Conservation (phyloP, 306 rosid species). For the Dryas alaskensis region DNA sequence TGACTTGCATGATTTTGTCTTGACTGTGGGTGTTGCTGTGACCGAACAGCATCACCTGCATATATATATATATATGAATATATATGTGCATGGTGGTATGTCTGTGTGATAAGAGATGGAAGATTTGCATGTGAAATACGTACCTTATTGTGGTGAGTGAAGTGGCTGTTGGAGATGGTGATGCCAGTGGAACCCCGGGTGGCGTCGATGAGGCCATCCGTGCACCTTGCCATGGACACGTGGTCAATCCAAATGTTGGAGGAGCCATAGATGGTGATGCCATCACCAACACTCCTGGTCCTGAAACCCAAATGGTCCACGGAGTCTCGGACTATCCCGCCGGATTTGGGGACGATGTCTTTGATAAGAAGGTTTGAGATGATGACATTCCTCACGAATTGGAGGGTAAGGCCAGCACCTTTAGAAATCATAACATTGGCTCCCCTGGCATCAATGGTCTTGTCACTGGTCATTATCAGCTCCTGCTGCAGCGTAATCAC, state of each 20-base stretch:
- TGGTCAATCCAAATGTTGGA: slow-evolving; percentile 78
- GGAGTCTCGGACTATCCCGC: slow-evolving; percentile 58
- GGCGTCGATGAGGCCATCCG: slow-evolving; percentile 64
- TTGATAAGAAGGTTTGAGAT: slow-evolving; percentile 51
- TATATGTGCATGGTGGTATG: too few species aligned
- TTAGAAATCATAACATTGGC: slow-evolving; percentile 43
- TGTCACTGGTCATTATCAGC: slow-evolving; percentile 50
- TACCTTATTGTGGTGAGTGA: slow-evolving; percentile 69
- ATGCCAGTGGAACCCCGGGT: slow-evolving; percentile 78
- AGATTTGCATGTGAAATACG: not conserved
- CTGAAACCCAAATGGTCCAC: slow-evolving; percentile 47
- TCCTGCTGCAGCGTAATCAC: slow-evolving; percentile 48
- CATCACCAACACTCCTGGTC: slow-evolving; percentile 72
- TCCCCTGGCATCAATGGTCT: slow-evolving; percentile 78
- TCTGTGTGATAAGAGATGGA: too few species aligned
- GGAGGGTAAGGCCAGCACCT: slow-evolving; percentile 68
- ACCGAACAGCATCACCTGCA: slow-evolving; percentile 79
- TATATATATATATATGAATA: too few species aligned
- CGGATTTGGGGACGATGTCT: slow-evolving; percentile 31
- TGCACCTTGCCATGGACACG: slow-evolving; percentile 55
- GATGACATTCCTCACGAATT: slow-evolving; percentile 55
- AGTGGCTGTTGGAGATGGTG: slow-evolving; percentile 75
- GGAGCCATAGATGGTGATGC: slow-evolving; percentile 64
- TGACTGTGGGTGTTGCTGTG: slow-evolving; percentile 36
- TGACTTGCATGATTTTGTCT: slow-evolving; percentile 66